Percentiles rank a stretch among this genome's conserved stretches.
These are phyloP conservation scores for Acer saccharum DNA, from an alignment of 345 rosid genomes.

Conservation along the genomic window DNA sequence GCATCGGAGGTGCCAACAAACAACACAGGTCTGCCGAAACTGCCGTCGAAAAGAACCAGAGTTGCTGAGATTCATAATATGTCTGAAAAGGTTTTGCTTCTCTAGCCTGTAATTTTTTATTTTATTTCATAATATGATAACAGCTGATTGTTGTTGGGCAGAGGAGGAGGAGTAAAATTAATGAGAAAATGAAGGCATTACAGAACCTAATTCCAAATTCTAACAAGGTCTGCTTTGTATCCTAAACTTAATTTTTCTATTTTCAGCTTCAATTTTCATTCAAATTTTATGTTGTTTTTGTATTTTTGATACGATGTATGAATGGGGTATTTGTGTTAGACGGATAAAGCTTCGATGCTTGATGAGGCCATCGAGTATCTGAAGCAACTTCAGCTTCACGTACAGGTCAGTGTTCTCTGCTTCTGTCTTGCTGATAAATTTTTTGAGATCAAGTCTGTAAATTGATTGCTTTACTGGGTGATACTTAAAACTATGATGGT, in stretches of 20 bases:
- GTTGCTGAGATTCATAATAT: slow-evolving; percentile 77
- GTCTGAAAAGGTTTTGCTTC: slow-evolving; percentile 66
- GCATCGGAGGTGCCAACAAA: slow-evolving; percentile 33
- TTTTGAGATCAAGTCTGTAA: too few species aligned
- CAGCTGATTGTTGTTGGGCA: slow-evolving; percentile 29
- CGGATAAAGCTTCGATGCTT: slow-evolving; percentile 89
- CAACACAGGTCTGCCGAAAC: slow-evolving; percentile 34
- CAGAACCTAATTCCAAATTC: slow-evolving; percentile 80
- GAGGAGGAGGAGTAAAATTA: slow-evolving; percentile 80
- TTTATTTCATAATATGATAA: background rate
- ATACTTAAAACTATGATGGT: background rate
- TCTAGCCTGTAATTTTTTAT: background rate
- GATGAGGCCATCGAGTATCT: slow-evolving; percentile 83
- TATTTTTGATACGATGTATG: background rate
- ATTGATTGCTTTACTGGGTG: background rate
- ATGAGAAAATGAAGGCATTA: slow-evolving; percentile 83
- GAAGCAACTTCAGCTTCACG: slow-evolving; percentile 87
- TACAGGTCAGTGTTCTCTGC: slow-evolving; percentile 48
- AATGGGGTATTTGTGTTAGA: slow-evolving; percentile 34
- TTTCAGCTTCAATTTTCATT: background rate
- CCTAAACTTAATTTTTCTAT: background rate
- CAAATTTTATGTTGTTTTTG: background rate
- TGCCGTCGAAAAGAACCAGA: slow-evolving; percentile 64
- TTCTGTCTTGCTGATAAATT: background rate
- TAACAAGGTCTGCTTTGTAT: slow-evolving; percentile 45